Base-by-base conservation (phyloP, 129 eudicot genomes). In the Lactuca sativa region DNA sequence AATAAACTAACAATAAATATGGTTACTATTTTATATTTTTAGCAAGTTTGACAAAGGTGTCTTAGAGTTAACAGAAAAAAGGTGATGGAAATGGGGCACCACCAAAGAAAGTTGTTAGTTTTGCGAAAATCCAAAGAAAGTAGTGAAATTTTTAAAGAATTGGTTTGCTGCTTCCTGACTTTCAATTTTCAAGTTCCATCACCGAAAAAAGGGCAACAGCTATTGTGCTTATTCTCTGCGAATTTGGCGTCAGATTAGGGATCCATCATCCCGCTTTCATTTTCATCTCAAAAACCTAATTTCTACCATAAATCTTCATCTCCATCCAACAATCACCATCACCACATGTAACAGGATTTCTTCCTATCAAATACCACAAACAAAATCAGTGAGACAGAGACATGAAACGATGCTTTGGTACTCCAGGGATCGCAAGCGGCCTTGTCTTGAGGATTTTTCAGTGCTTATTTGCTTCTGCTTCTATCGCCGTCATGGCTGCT, bases 401-500 rank as follows among this genome's bases (percentile, higher is more conserved):
- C 18, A 88, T 88, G 95, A 84, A 88, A 72, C 86, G 69, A 30
- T 59, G 82, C 58, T 83, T 80, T 71, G 95, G 95, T 47, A 72
- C 85, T 47, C 95, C 95, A 40, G 95, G 95, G 53, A 75, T 69
- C 56, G 72, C 61, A 32, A 88, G 91, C 76, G 91, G 91, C 41
- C 71, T 88, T 58, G 40, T 72, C 0, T 80, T 88, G 70, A 85
- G 95, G 65, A 25, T 81, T 47, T 82, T 84, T 30, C 95, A 88
- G 81, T 88, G 83, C 73, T 55, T 85, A 25, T 88, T 81, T 80
- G 95, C 91, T 67, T 78, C 88, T 59, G 88, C 85, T 80, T 88
- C 88, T 71, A 78, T 88, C 64, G 83, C 69, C 8, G 56, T 81
- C n/a, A 88, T 88, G 91, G 82, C 87, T 53, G 74, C 81, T 74